Conservation (phyloP, 495 filamentous ascomycete species). For the Neurospora terricola region DNA sequence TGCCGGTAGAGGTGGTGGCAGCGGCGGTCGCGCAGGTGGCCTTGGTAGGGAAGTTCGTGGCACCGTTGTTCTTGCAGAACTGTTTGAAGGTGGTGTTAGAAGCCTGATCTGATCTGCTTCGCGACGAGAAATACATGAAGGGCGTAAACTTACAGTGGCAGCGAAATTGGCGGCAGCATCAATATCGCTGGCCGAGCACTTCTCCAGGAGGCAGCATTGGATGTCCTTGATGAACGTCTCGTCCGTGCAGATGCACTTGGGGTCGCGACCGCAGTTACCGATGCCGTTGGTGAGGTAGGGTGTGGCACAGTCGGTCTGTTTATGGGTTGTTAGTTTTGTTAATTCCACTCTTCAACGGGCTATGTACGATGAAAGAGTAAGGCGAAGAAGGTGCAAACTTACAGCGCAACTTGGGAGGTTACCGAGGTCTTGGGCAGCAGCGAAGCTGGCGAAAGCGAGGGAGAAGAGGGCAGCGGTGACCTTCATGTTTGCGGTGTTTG, state of each 20-base stretch:
- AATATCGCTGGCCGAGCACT: conserved; percentile 32
- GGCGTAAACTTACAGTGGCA: conserved; percentile 7
- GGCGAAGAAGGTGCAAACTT: conserved; percentile 15
- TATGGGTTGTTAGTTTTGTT: not conserved
- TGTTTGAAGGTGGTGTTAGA: conserved; percentile 1
- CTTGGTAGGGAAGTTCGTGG: conserved; percentile 25
- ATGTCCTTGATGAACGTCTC: conserved; percentile 49
- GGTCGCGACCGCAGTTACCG: conserved; percentile 47
- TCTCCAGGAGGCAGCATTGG: conserved; percentile 52
- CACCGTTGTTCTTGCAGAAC: conserved; percentile 25
- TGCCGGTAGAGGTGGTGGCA: conserved; percentile 9
- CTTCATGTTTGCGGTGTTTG: conserved; percentile 27
- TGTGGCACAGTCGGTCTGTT: conserved; percentile 46
- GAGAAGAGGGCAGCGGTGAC: conserved; percentile 18
- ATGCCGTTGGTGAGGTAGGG: conserved; percentile 33
- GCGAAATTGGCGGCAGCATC: conserved; percentile 24
- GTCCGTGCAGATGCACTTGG: conserved; percentile 59
- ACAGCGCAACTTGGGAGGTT: conserved; percentile 47
- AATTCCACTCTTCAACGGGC: not conserved
- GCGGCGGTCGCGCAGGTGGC: conserved; percentile 21
- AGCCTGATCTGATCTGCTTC: not conserved
- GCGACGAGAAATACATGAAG: not conserved
- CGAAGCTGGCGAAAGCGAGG: conserved; percentile 20
- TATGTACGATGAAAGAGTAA: conserved; percentile 4
- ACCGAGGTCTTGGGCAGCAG: conserved; percentile 30